phyloP scores from a whole-genome alignment of 805 yeast genomes.

The Candida parachauliodes region DNA sequence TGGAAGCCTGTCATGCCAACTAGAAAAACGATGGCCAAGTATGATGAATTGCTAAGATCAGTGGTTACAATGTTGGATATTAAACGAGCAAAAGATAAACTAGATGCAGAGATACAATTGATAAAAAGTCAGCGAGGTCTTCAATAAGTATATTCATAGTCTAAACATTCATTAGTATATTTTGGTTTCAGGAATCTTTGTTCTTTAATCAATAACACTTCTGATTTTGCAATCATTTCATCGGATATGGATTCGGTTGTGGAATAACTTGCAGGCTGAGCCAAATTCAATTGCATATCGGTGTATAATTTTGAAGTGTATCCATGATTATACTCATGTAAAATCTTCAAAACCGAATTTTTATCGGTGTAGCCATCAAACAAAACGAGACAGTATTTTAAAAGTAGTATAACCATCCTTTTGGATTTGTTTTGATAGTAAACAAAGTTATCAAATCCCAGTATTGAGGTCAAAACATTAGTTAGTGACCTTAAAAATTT shows the following conservation, averaged over 20 bases:
- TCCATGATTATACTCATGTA: too few species aligned
- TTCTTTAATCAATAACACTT: background rate
- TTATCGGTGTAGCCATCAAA: conserved; percentile 36
- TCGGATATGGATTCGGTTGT: background rate
- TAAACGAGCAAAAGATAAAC: conserved; percentile 81
- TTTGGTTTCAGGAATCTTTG: background rate
- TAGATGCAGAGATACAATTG: conserved; percentile 66
- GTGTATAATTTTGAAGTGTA: background rate
- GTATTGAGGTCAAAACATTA: background rate
- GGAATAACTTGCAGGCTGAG: background rate
- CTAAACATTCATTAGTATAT: background rate
- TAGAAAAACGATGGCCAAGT: conserved; percentile 66
- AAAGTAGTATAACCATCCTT: conserved; percentile 13
- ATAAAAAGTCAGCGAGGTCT: conserved; percentile 40
- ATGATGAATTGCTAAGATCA: conserved; percentile 68
- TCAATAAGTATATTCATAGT: conserved; percentile 12
- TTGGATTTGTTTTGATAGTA: conserved; percentile 1
- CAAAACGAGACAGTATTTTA: conserved; percentile 15
- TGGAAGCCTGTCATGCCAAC: conserved; percentile 87
- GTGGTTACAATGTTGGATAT: conserved; percentile 74
- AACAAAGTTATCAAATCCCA: background rate
- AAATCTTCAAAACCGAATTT: background rate
- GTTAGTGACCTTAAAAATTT: conserved; percentile 2
- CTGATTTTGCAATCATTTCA: background rate
- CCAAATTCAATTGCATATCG: background rate